Conservation (phyloP, 352 stramenopile species). For the Pythium dissimile region DNA sequence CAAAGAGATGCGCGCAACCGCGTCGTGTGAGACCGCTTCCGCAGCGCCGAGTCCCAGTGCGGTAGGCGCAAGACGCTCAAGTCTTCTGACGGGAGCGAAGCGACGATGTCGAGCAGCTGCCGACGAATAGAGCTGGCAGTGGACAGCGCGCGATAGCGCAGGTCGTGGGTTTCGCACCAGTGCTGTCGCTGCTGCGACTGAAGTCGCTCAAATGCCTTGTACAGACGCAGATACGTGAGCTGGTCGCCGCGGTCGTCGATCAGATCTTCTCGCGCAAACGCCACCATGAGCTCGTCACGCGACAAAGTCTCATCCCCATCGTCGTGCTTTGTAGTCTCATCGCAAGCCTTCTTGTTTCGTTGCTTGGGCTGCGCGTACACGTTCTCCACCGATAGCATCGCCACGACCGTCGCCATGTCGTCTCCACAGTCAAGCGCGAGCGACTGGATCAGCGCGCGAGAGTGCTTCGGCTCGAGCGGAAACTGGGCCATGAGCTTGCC, state of each 20-base stretch:
- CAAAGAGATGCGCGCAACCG: conserved; percentile 28
- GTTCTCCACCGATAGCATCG: conserved; percentile 85
- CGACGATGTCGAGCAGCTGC: conserved; percentile 61
- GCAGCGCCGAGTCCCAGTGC: not conserved
- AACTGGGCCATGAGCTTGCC: conserved; percentile 84
- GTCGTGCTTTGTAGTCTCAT: too few relatives aligned
- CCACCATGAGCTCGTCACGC: conserved; percentile 42
- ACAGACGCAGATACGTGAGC: conserved; percentile 44
- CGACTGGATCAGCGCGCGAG: conserved; percentile 60
- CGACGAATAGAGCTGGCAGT: conserved; percentile 47
- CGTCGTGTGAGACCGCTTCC: conserved; percentile 8
- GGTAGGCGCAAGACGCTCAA: conserved; percentile 16
- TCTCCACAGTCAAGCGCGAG: conserved; percentile 47
- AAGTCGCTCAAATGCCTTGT: conserved; percentile 36
- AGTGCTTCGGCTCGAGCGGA: conserved; percentile 75
- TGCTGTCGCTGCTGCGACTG: conserved; percentile 22
- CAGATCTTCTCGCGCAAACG: conserved; percentile 37
- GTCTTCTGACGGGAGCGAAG: conserved; percentile 28
- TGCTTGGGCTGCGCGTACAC: conserved; percentile 45
- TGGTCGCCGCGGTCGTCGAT: conserved; percentile 56
- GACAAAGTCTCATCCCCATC: conserved; percentile 11
- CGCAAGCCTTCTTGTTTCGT: conserved; percentile 23
- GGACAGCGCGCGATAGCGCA: conserved; percentile 50
- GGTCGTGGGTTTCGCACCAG: conserved; percentile 52
- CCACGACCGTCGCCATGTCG: conserved; percentile 68